Evolutionary conservation across 768 basidiomycete genomes (phyloP).

Genomic region (Mycena galopus): DNA sequence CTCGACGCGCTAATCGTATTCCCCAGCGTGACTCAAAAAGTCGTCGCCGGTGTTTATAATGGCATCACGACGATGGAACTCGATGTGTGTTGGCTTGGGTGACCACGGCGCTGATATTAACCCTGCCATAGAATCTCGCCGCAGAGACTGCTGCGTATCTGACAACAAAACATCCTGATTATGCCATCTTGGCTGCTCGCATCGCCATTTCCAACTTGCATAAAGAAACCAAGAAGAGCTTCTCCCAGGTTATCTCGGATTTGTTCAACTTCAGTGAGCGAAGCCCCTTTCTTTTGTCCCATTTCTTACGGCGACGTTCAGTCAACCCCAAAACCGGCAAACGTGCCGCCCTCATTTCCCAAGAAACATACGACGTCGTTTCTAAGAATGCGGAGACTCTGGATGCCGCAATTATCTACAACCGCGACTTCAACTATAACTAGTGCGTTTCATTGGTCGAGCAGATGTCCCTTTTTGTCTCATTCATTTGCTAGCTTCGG

Average conservation of each 20-base stretch:
- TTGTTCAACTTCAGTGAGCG: conserved; percentile 86
- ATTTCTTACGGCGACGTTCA: conserved; percentile 38
- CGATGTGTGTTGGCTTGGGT: conserved; percentile 73
- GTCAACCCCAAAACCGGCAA: conserved; percentile 97
- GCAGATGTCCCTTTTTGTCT: background rate
- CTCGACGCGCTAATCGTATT: conserved; percentile 4
- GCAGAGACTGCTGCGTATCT: conserved; percentile 98
- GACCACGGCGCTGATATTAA: background rate
- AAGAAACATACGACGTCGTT: conserved; percentile 89
- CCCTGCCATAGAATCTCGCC: conserved; percentile 82
- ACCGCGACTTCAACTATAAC: conserved; percentile 98
- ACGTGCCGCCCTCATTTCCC: conserved; percentile 91
- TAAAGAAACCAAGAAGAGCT: conserved; percentile 99
- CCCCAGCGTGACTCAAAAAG: conserved; percentile 88
- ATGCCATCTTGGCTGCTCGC: conserved; percentile 97
- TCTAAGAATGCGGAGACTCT: conserved; percentile 83
- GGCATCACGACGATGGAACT: conserved; percentile 98
- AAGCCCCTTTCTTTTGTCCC: background rate
- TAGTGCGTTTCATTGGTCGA: conserved; percentile 68
- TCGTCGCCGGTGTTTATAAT: conserved; percentile 92
- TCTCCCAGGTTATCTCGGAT: conserved; percentile 92
- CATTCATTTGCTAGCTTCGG: conserved; percentile 75
- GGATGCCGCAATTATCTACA: conserved; percentile 96
- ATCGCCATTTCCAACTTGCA: conserved; percentile 99
- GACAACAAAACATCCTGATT: conserved; percentile 97